phyloP scores from a whole-genome alignment of 2,329 filamentous ascomycete genomes.

The Xylaria sp. region DNA sequence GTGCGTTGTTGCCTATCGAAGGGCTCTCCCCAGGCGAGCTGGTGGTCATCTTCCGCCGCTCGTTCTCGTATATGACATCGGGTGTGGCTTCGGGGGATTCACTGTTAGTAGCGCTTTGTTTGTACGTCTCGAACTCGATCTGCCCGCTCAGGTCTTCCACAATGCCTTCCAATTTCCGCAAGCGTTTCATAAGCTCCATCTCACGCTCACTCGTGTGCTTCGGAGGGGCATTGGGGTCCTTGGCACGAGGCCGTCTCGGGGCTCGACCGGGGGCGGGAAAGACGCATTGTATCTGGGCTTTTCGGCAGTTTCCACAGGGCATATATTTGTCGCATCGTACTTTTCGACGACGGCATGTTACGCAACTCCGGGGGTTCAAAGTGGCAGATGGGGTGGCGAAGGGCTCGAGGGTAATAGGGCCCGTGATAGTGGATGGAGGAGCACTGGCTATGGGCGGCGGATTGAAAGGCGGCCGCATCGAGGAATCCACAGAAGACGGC shows the following conservation, averaged over 20 bases:
- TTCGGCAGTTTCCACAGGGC: slow-evolving; percentile 69
- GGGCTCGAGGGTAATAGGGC: slow-evolving; percentile 31
- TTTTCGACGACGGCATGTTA: slow-evolving; percentile 51
- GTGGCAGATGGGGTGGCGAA: slow-evolving; percentile 28
- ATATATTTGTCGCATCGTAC: slow-evolving; percentile 75
- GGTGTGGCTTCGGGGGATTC: slow-evolving; percentile 36
- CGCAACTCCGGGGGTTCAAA: slow-evolving; percentile 39
- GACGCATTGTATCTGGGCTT: slow-evolving; percentile 64
- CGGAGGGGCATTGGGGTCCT: slow-evolving; percentile 57
- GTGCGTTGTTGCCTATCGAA: slow-evolving; percentile 16
- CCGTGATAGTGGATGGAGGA: slow-evolving; percentile 21
- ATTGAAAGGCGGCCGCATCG: slow-evolving; percentile 7
- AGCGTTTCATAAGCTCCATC: slow-evolving; percentile 64
- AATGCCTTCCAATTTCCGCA: slow-evolving; percentile 69
- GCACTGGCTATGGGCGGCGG: slow-evolving; percentile 4
- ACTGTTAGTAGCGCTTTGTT: slow-evolving; percentile 33
- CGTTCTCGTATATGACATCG: slow-evolving; percentile 24
- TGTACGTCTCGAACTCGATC: slow-evolving; percentile 50
- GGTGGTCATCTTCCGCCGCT: slow-evolving; percentile 23
- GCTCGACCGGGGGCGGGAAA: slow-evolving; percentile 71
- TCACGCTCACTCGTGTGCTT: slow-evolving; percentile 58
- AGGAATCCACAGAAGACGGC: slow-evolving; percentile 15
- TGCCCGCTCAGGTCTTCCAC: slow-evolving; percentile 64
- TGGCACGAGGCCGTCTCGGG: slow-evolving; percentile 59
- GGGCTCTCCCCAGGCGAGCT: slow-evolving; percentile 21